A percentile compares a stretch with the other conserved stretches of the same genome.
Conservation (phyloP, 345 rosid species). For the Combretum micranthum region DNA sequence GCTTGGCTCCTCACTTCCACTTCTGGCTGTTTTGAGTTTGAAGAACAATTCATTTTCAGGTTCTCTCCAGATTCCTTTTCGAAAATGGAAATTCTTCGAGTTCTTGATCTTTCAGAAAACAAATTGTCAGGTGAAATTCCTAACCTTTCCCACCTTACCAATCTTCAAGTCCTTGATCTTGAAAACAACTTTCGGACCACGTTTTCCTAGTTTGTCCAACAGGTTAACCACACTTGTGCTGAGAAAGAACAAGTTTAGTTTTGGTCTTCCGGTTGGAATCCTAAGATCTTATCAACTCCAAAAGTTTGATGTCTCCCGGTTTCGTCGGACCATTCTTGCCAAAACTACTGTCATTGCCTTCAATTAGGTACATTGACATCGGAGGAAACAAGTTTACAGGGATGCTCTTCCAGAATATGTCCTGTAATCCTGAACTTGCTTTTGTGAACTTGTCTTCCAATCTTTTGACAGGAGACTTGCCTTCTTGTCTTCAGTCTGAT, state of each 20-base stretch:
- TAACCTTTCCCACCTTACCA: constrained; percentile 33
- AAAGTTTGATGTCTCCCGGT: constrained; percentile 47
- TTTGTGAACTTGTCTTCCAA: constrained; percentile 47
- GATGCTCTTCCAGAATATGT: constrained; percentile 34
- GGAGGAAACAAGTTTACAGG: constrained; percentile 46
- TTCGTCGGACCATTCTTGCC: constrained; percentile 48
- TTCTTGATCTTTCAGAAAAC: constrained; percentile 34
- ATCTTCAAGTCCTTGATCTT: constrained; percentile 54
- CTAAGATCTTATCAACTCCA: constrained; percentile 37
- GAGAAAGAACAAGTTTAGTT: constrained; percentile 42
- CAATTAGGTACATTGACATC: constrained; percentile 36
- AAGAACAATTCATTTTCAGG: constrained; percentile 50
- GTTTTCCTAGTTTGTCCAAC: constrained; percentile 36
- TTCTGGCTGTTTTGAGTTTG: constrained; percentile 42
- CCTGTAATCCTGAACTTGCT: constrained; percentile 35
- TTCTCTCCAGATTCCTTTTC: constrained; percentile 33
- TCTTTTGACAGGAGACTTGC: constrained; percentile 50
- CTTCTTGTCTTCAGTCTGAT: constrained; percentile 31
- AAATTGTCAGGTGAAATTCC: constrained; percentile 47
- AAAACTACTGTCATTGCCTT: constrained; percentile 40
- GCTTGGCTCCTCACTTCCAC: constrained; percentile 32
- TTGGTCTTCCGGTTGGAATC: constrained; percentile 34
- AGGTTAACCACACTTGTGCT: constrained; percentile 29
- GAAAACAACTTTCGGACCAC: constrained; percentile 48
- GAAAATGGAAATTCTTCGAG: constrained; percentile 27